Conservation (phyloP, 1,284 basidiomycete genomes). For the Paramarasmius palmivorus region DNA sequence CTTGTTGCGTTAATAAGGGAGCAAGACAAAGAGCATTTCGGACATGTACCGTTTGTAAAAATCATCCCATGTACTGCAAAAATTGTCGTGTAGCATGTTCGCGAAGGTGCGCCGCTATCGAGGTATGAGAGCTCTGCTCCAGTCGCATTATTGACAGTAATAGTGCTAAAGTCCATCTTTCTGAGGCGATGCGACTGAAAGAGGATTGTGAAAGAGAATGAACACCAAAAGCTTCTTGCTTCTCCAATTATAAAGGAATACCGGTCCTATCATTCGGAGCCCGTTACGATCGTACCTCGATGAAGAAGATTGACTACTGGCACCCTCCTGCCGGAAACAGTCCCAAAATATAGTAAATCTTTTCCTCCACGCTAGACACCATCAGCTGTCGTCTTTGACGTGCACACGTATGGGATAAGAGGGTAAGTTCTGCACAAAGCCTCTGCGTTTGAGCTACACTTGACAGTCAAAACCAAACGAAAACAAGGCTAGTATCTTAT, state of each 20-base stretch:
- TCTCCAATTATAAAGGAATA: conserved; percentile 4
- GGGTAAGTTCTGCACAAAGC: neutral
- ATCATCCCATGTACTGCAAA: conserved; percentile 31
- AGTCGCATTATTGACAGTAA: neutral
- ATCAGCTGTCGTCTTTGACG: neutral
- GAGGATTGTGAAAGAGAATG: neutral
- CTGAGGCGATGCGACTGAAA: too few relatives aligned
- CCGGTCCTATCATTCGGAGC: conserved; percentile 5
- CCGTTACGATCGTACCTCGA: conserved; percentile 5
- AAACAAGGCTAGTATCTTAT: neutral
- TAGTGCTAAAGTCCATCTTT: neutral
- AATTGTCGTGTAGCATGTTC: conserved; percentile 21
- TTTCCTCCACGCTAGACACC: neutral
- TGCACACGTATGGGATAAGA: neutral
- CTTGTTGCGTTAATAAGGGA: neutral
- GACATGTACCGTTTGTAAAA: conserved; percentile 28
- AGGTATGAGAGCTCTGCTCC: conserved; percentile 19
- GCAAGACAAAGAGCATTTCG: neutral
- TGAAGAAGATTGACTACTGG: neutral
- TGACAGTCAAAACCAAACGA: conserved; percentile 1
- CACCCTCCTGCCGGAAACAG: conserved; percentile 3
- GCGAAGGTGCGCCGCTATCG: conserved; percentile 23
- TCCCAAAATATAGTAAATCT: neutral
- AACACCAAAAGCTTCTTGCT: conserved; percentile 1
- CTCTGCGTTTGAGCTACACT: conserved; percentile 4